phyloP scores from a whole-genome alignment of 1,284 basidiomycete species.

The Hymenochaete sp. region DNA sequence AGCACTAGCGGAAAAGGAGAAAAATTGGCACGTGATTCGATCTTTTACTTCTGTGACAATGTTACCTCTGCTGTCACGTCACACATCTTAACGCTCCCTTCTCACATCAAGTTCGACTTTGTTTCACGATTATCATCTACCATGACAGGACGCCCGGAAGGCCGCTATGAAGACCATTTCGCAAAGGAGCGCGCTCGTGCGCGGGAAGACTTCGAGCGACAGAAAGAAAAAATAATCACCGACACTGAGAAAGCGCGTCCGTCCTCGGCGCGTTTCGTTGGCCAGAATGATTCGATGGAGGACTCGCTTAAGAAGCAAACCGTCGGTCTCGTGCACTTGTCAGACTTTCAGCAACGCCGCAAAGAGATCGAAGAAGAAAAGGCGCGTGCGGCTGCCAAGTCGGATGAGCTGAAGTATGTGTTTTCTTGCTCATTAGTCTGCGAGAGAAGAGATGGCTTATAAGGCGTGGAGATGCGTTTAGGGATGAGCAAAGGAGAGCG shows the following conservation, averaged over 20 bases:
- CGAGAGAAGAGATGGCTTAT: constrained; percentile 44
- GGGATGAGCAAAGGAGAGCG: constrained; percentile 76
- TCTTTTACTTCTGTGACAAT: background rate
- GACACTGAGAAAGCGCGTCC: constrained; percentile 81
- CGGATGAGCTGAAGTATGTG: constrained; percentile 79
- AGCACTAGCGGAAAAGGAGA: constrained; percentile 13
- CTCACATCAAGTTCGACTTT: background rate
- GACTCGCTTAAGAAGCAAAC: constrained; percentile 90
- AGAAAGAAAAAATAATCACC: constrained; percentile 74
- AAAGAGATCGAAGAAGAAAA: constrained; percentile 91
- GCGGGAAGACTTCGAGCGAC: constrained; percentile 83
- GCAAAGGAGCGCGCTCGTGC: constrained; percentile 74
- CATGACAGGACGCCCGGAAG: constrained; percentile 71
- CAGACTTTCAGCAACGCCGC: constrained; percentile 86
- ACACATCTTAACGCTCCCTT: background rate
- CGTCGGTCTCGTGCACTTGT: constrained; percentile 85
- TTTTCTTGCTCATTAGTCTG: constrained; percentile 11
- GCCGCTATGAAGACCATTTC: constrained; percentile 70
- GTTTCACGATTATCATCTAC: constrained; percentile 5
- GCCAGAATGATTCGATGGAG: constrained; percentile 92
- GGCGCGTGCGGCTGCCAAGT: constrained; percentile 78
- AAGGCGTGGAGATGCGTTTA: constrained; percentile 73
- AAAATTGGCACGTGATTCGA: constrained; percentile 20
- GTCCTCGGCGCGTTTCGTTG: constrained; percentile 82
- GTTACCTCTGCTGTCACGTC: background rate